These are phyloP conservation scores for Chrysophaeum taylorii DNA, from an alignment of 352 stramenopile genomes.

Conservation along the genomic window DNA sequence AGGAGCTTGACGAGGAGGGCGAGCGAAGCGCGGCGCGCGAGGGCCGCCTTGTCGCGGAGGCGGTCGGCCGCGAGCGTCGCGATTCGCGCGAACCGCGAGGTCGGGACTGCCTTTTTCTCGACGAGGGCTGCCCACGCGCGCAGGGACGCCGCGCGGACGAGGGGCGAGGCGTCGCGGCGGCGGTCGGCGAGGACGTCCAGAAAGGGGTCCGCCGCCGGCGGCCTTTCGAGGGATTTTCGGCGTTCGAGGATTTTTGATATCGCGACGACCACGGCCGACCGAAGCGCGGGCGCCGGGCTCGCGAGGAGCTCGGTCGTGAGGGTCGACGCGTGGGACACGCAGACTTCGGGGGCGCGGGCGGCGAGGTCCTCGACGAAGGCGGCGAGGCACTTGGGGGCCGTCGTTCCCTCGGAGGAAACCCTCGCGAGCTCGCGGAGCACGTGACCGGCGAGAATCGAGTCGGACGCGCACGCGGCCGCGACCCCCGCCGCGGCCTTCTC, in stretches of 20 bases:
- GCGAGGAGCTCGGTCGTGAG: conserved; percentile 46
- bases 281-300: conserved; percentile 42
- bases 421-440: background rate
- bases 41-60: conserved; percentile 79
- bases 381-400: conserved; percentile 37
- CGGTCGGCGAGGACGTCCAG: conserved; percentile 74
- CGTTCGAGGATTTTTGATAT: conserved; percentile 40
- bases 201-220: conserved; percentile 32
- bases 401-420: background rate
- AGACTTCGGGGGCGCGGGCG: conserved; percentile 29
- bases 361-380: conserved; percentile 48
- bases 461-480: background rate
- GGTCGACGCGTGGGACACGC: conserved; percentile 41
- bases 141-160: conserved; percentile 71
- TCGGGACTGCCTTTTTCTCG: conserved; percentile 64
- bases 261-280: conserved; percentile 43
- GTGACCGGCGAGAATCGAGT: background rate
- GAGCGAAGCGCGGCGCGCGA: conserved; percentile 71
- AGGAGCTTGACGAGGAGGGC: conserved; percentile 73
- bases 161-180: conserved; percentile 79
- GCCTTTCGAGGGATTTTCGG: conserved; percentile 3
- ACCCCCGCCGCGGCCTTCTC: background rate
- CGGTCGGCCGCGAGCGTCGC: conserved; percentile 70
- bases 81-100: conserved; percentile 43
- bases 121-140: conserved; percentile 74